Percentiles rank a stretch among this genome's conserved stretches.
Evolutionary conservation across 257 asterid species (phyloP).

Genomic region (Nicotiana paniculata): DNA sequence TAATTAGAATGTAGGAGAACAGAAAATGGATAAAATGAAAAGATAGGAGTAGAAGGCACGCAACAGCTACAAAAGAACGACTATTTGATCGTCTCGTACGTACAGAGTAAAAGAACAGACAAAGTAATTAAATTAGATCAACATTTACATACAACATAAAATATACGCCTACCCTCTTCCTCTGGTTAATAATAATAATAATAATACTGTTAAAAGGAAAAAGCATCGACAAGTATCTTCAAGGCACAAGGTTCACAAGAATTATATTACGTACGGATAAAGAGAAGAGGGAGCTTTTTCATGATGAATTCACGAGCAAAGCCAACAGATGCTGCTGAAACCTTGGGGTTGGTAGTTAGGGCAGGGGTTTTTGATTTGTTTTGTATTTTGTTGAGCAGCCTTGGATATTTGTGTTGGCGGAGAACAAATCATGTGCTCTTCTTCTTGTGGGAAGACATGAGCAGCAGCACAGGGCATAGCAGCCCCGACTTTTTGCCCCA

Average conservation of each 20-base stretch:
- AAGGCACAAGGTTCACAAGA: background rate
- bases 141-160: background rate
- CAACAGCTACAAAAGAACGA: background rate
- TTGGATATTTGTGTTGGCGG: background rate
- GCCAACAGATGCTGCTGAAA: background rate
- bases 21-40: background rate
- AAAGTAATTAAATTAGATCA: background rate
- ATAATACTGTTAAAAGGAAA: too few relatives aligned
- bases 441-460: background rate
- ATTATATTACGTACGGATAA: background rate
- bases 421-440: background rate
- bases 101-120: background rate
- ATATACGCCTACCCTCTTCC: too few relatives aligned
- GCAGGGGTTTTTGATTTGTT: background rate
- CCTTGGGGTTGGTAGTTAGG: background rate
- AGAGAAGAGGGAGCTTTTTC: background rate
- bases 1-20: background rate
- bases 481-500: slow-evolving; percentile 14
- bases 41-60: background rate
- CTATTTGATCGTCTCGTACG: background rate
- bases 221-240: too few relatives aligned
- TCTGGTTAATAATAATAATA: too few relatives aligned
- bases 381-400: background rate
- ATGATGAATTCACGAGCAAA: background rate
- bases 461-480: background rate